Percentiles rank a stretch among this genome's conserved stretches.
Conservation (phyloP, 2,329 filamentous ascomycete genomes). For the Herpomyces periplanetae region DNA sequence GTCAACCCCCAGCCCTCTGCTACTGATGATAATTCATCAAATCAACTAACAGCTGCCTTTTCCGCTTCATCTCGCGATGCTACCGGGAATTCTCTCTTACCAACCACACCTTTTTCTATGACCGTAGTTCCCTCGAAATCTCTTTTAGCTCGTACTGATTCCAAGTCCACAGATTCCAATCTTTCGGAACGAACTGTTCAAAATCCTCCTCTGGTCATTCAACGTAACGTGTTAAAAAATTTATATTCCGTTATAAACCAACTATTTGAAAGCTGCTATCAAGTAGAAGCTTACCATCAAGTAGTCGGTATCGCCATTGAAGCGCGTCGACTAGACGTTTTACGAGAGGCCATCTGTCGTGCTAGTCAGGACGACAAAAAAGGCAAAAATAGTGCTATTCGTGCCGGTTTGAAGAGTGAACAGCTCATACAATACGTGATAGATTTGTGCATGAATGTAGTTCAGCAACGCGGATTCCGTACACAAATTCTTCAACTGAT, state of each 20-base stretch:
- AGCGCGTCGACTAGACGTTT: constrained; percentile 55
- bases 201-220: constrained; percentile 21
- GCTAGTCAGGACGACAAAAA: constrained; percentile 52
- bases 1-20: constrained; percentile 13
- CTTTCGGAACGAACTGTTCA: constrained; percentile 13
- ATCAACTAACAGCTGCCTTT: constrained; percentile 46
- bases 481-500: constrained; percentile 51
- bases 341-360: constrained; percentile 49
- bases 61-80: constrained; percentile 22
- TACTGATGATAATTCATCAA: constrained; percentile 13
- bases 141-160: constrained; percentile 45
- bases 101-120: constrained; percentile 79
- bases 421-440: constrained; percentile 89
- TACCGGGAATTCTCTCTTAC: constrained; percentile 26
- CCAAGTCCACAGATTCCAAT: constrained; percentile 17
- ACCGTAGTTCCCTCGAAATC: constrained; percentile 76
- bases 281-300: constrained; percentile 55
- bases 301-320: constrained; percentile 90
- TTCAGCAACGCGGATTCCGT: constrained; percentile 61
- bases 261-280: constrained; percentile 61
- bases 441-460: constrained; percentile 84
- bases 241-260: constrained; percentile 51
- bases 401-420: constrained; percentile 22
- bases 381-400: constrained; percentile 16
- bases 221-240: constrained; percentile 33